These are phyloP conservation scores for Linanthus parryae DNA, from an alignment of 148 eudicot genomes.

Conservation along the genomic window DNA sequence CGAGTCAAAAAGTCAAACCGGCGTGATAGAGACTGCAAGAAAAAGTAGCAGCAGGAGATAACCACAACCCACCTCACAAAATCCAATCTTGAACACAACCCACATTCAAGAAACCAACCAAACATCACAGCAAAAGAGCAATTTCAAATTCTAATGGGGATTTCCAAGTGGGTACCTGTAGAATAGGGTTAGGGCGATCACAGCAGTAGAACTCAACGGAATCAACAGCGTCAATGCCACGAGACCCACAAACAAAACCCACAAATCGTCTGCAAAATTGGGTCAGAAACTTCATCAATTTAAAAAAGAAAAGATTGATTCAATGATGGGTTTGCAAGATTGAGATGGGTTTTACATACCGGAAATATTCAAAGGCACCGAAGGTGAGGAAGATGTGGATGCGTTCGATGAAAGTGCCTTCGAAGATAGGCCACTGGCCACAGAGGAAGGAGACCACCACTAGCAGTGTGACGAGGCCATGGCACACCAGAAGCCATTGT, in stretches of 20 bases:
- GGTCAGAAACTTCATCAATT: neutral
- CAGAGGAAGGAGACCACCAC: slow-evolving; percentile 77
- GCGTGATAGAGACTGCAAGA: too few relatives aligned
- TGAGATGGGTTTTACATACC: slow-evolving; percentile 23
- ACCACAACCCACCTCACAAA: too few relatives aligned
- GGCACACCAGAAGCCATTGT: slow-evolving; percentile 67
- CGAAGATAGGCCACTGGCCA: slow-evolving; percentile 95
- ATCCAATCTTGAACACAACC: too few relatives aligned
- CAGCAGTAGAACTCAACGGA: slow-evolving; percentile 78
- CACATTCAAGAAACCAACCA: too few relatives aligned
- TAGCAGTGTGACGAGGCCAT: slow-evolving; percentile 43
- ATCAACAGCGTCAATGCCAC: slow-evolving; percentile 62
- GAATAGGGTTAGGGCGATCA: slow-evolving; percentile 85
- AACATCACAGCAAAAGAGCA: too few relatives aligned
- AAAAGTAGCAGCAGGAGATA: too few relatives aligned
- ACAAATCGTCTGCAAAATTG: slow-evolving; percentile 48
- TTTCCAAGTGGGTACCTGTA: slow-evolving; percentile 73
- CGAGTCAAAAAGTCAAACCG: too few relatives aligned
- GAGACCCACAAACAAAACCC: slow-evolving; percentile 49
- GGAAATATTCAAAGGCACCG: slow-evolving; percentile 77
- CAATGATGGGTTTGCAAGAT: neutral
- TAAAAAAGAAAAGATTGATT: neutral
- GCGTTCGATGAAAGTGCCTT: slow-evolving; percentile 73
- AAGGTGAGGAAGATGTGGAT: slow-evolving; percentile 69
- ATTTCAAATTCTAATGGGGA: too few relatives aligned